A percentile compares a stretch with the other conserved stretches of the same genome.
Conservation (phyloP, 2,329 filamentous ascomycete species). For the Ceratocystiopsis brevicomis region DNA sequence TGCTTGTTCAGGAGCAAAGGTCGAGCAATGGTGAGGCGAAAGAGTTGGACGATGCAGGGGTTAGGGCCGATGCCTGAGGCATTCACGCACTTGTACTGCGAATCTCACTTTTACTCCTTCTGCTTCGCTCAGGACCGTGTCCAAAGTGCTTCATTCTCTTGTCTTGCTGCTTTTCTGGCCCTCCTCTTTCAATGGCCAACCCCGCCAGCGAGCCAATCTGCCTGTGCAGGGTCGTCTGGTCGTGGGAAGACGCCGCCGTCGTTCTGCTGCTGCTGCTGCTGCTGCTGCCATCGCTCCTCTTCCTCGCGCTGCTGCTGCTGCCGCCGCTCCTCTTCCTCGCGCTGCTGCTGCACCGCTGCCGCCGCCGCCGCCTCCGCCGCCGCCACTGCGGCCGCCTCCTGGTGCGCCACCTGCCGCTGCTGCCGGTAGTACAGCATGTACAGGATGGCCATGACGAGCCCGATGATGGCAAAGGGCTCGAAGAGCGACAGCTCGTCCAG, state of each 20-base stretch:
- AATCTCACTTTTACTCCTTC: too few relatives aligned
- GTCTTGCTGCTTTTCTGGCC: too few relatives aligned
- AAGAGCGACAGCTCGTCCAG: slow-evolving; percentile 53
- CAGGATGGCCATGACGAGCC: slow-evolving; percentile 53
- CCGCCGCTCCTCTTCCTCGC: slow-evolving; percentile 16
- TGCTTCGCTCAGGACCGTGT: too few relatives aligned
- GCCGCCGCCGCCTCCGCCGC: slow-evolving; percentile 17
- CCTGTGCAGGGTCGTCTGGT: slow-evolving; percentile 47
- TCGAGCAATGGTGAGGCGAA: too few relatives aligned
- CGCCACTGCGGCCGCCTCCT: too few relatives aligned
- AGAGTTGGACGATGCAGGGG: too few relatives aligned
- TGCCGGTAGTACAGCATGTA: slow-evolving; percentile 69
- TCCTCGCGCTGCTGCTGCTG: slow-evolving; percentile 18
- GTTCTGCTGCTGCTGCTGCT: slow-evolving; percentile 5
- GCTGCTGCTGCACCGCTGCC: slow-evolving; percentile 20
- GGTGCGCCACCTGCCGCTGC: slow-evolving; percentile 35
- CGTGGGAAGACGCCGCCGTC: slow-evolving; percentile 24
- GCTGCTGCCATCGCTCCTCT: slow-evolving; percentile 10
- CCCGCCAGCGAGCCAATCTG: slow-evolving; percentile 44
- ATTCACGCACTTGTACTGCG: too few relatives aligned
- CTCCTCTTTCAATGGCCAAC: slow-evolving; percentile 31
- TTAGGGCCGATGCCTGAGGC: too few relatives aligned
- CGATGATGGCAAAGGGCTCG: slow-evolving; percentile 71
- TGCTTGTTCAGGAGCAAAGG: too few relatives aligned
- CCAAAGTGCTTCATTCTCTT: too few relatives aligned